Percentiles rank a stretch among this genome's conserved stretches.
Evolutionary conservation across 129 eudicot species (phyloP).

Genomic region (Flaveria brownii): DNA sequence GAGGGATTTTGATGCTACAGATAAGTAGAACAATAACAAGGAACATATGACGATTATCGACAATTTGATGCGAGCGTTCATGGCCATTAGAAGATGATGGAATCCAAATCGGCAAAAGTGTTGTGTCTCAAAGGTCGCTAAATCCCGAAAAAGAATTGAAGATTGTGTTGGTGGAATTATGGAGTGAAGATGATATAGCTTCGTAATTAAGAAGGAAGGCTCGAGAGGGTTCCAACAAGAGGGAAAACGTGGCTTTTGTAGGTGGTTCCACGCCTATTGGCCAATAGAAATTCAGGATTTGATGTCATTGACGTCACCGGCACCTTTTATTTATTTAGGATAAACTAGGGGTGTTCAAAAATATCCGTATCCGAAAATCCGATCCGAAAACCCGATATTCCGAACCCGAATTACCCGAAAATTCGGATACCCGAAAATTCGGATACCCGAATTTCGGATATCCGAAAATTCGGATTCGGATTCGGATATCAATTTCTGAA

Average conservation of each 20-base stretch:
- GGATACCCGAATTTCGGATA: no score
- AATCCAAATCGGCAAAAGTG: not conserved
- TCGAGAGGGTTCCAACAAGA: slow-evolving; percentile 36
- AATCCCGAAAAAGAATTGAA: not conserved
- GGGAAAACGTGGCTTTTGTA: slow-evolving; percentile 29
- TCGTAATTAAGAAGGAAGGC: slow-evolving; percentile 25
- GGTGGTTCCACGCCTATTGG: slow-evolving; percentile 20
- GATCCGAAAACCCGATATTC: no score
- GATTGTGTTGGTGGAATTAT: not conserved
- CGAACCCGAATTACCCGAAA: no score
- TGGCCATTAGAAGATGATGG: slow-evolving; percentile 7
- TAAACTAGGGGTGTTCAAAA: no score
- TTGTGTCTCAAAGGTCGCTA: not conserved
- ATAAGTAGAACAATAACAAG: slow-evolving; percentile 28
- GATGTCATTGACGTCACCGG: not conserved
- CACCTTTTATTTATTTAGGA: not conserved
- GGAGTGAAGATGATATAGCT: slow-evolving; percentile 19
- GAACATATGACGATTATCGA: slow-evolving; percentile 21
- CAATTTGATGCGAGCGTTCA: slow-evolving; percentile 28
- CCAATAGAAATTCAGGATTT: slow-evolving; percentile 38
- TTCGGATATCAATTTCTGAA: no score
- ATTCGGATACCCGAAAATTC: no score
- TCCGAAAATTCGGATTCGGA: no score
- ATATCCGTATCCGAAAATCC: no score
- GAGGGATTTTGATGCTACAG: slow-evolving; percentile 47